These are phyloP conservation scores for Eucalyptus viminalis DNA, from an alignment of 345 rosid species.

Conservation along the genomic window DNA sequence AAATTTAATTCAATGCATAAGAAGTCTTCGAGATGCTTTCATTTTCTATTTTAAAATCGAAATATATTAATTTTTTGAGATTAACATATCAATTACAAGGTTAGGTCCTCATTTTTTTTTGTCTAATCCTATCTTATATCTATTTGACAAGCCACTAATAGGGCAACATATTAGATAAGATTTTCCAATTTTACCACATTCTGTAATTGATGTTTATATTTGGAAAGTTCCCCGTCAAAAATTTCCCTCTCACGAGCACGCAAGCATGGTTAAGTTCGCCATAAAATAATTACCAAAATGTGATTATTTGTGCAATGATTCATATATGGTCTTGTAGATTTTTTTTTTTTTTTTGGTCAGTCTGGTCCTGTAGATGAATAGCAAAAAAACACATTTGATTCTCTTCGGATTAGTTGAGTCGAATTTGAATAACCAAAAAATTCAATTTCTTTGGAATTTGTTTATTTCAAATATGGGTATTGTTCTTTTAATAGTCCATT, in stretches of 20 bases:
- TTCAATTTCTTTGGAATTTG: background rate
- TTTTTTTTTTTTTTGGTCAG: no score
- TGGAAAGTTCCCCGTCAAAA: background rate
- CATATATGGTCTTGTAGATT: background rate
- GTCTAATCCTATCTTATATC: background rate
- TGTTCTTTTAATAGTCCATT: background rate
- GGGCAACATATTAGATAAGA: background rate
- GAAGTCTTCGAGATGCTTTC: background rate
- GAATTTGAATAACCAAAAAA: background rate
- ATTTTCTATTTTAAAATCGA: background rate
- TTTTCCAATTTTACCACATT: background rate
- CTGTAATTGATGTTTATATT: background rate
- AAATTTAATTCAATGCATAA: background rate
- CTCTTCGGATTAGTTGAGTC: background rate
- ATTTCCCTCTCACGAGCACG: background rate
- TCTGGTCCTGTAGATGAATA: background rate
- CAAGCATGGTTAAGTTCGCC: background rate
- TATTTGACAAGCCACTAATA: background rate
- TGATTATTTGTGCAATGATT: background rate
- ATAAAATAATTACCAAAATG: background rate
- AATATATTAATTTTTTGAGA: background rate
- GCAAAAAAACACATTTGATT: background rate
- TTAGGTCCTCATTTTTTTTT: background rate
- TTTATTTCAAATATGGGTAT: background rate
- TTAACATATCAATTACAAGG: background rate